Conservation (phyloP, 1,284 basidiomycete genomes). For the Rhizopogon hawkerae region DNA sequence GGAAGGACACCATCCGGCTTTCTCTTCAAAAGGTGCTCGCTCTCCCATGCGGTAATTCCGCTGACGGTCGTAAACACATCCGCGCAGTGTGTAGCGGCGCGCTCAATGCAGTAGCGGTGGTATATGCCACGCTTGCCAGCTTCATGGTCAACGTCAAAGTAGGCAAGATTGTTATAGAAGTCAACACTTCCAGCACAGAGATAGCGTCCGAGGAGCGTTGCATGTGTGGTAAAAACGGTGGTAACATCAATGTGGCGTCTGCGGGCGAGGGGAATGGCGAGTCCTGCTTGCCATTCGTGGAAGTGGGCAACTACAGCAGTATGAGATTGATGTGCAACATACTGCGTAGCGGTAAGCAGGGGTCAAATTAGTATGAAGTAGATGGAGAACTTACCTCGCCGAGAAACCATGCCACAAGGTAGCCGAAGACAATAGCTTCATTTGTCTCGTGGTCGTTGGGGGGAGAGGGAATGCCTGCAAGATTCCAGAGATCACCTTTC, state of each 20-base stretch:
- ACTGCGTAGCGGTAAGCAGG: constrained; percentile 38
- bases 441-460: constrained; percentile 97
- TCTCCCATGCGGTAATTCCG: constrained; percentile 96
- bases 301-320: constrained; percentile 94
- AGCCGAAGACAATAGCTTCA: constrained; percentile 98
- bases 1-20: constrained; percentile 98
- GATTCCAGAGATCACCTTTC: constrained; percentile 97
- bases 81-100: constrained; percentile 88
- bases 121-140: constrained; percentile 96
- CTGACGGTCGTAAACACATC: constrained; percentile 98
- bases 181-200: constrained; percentile 96
- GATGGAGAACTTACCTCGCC: constrained; percentile 66
- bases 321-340: constrained; percentile 68
- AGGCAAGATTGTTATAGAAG: constrained; percentile 99
- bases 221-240: constrained; percentile 96
- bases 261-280: constrained; percentile 92
- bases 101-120: constrained; percentile 91
- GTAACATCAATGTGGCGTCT: constrained; percentile 97
- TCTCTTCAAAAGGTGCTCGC: constrained; percentile 92
- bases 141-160: constrained; percentile 99
- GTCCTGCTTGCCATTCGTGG: constrained; percentile 98
- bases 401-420: constrained; percentile 98
- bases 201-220: constrained; percentile 96
- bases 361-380: constrained; percentile 2
- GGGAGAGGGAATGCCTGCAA: constrained; percentile 94